Conservation (phyloP, 768 basidiomycete genomes). For the Tylopilus intermedius region DNA sequence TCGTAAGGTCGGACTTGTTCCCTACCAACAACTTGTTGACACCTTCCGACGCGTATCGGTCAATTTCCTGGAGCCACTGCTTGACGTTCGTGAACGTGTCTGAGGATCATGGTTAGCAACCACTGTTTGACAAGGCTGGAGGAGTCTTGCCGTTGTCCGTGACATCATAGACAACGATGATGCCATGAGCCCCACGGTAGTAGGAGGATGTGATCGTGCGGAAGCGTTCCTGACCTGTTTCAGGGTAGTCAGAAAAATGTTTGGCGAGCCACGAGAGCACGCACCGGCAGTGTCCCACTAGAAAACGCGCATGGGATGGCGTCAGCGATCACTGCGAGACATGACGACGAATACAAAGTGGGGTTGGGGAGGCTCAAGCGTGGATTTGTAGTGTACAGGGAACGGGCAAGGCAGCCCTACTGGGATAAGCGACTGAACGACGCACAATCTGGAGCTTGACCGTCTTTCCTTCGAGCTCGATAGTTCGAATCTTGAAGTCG, state of each 20-base stretch:
- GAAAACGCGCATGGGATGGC: slow-evolving; percentile 14
- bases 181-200: slow-evolving; percentile 97
- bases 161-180: slow-evolving; percentile 98
- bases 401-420: neutral
- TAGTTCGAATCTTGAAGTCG: slow-evolving; percentile 98
- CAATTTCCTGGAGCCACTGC: slow-evolving; percentile 91
- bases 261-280: slow-evolving; percentile 13
- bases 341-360: neutral
- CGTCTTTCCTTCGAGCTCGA: slow-evolving; percentile 97
- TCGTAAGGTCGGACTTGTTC: slow-evolving; percentile 97
- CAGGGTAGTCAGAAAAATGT: slow-evolving; percentile 2
- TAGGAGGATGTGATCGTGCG: slow-evolving; percentile 99
- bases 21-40: slow-evolving; percentile 98
- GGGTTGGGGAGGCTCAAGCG: neutral
- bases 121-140: neutral
- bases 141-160: slow-evolving; percentile 74
- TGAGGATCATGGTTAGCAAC: slow-evolving; percentile 29
- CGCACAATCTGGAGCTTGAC: slow-evolving; percentile 98
- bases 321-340: slow-evolving; percentile 8
- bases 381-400: neutral
- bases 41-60: slow-evolving; percentile 94
- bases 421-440: slow-evolving; percentile 12
- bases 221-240: slow-evolving; percentile 91
- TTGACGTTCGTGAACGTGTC: slow-evolving; percentile 95
- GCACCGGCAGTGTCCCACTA: slow-evolving; percentile 95